Evolutionary conservation across 352 stramenopile species (phyloP), one percentile per base, ranked within the genome.

Genomic region (Aphanomyces cochlioides): DNA sequence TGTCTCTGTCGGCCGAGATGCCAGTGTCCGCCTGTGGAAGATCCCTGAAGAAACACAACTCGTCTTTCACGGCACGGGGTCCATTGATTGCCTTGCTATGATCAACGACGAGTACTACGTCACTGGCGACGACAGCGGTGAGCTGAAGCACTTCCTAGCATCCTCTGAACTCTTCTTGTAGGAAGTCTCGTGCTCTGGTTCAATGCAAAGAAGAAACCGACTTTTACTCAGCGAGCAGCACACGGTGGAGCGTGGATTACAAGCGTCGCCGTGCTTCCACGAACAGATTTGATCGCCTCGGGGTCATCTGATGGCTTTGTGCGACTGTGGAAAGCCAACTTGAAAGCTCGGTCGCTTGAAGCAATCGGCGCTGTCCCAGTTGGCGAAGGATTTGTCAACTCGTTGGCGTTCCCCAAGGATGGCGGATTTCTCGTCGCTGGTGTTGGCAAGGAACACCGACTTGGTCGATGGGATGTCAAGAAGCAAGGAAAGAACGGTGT

Each of bases 21-120:
- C 90, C 19, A 97, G 90, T 73, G 87, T 98, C 61, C 92, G 94
- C 39, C 81, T 97, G 70, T 98, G 95, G 95, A 98, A 98, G 86
- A 96, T 98, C 66, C 84, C 90, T 0, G 92, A 97, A 72, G 90
- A 97, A 74, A 97, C 90, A 1, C 94, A 98, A 74, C 83, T 98
- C 56, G 90, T 98, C 56, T 97, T 98, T 47, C 94, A 95, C 64
- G 90, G 91, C 63, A 90, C 92, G 75, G 85, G 85, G 66, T 93
- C 85, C 38, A 94, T 98, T 79, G 94, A 97, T 76, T 96, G 86
- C 73, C 79, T 96, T 72, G 86, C 89, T 65, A 97, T 97, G 89
- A 72, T 97, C 71, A 95, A 82, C 40, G 90, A 97, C 68, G 86
- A 96, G 74, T 95, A 94, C 75, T 98, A 97, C 74, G 79, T 98